These are phyloP conservation scores for Starmerella potacharoeniae DNA, from an alignment of 805 yeast species.

Conservation along the genomic window DNA sequence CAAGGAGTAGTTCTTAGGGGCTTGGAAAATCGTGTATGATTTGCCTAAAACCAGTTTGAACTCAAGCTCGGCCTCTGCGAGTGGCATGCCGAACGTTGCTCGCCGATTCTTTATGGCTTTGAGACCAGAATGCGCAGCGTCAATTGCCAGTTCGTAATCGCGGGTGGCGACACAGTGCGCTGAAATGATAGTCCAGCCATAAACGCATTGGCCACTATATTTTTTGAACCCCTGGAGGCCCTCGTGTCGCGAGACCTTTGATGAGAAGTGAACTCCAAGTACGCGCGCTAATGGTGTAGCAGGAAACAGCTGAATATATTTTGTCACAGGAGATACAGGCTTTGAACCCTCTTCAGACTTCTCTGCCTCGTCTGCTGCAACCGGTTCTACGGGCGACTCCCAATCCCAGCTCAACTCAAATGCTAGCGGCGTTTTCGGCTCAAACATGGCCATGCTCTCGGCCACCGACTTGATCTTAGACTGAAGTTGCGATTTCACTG, in stretches of 20 bases:
- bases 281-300: background rate
- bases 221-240: background rate
- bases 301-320: constrained; percentile 4
- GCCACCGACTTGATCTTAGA: constrained; percentile 43
- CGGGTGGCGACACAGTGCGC: constrained; percentile 47
- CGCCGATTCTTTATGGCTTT: constrained; percentile 34
- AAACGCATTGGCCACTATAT: constrained; percentile 31
- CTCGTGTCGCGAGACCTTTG: background rate
- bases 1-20: constrained; percentile 73
- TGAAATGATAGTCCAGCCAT: constrained; percentile 57
- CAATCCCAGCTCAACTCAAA: constrained; percentile 32
- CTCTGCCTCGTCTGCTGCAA: constrained; percentile 27
- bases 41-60: constrained; percentile 58
- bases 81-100: constrained; percentile 36
- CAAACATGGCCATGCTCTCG: constrained; percentile 62
- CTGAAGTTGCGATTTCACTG: constrained; percentile 21
- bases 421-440: constrained; percentile 47
- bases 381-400: constrained; percentile 45
- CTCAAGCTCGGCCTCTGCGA: constrained; percentile 45
- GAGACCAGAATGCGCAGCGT: constrained; percentile 50
- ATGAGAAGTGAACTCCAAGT: background rate
- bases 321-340: constrained; percentile 1
- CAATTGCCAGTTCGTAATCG: constrained; percentile 54
- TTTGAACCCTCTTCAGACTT: background rate
- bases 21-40: constrained; percentile 71